These are phyloP conservation scores for Lomentospora prolificans DNA, from an alignment of 2,329 filamentous ascomycete genomes.

Conservation along the genomic window DNA sequence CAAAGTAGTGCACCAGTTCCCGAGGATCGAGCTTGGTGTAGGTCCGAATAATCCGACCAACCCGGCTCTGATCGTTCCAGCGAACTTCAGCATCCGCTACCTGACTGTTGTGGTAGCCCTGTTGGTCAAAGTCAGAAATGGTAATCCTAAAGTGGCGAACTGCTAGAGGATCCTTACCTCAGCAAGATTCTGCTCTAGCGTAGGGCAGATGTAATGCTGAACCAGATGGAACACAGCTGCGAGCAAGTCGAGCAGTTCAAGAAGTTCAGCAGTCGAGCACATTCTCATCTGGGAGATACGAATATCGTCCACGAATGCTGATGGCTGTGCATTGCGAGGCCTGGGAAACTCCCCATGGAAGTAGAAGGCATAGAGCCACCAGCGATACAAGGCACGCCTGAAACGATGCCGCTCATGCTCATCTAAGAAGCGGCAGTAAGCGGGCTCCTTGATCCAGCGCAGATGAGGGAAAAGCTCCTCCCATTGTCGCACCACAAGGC, in stretches of 20 bases:
- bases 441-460: slow-evolving; percentile 35
- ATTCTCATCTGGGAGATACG: slow-evolving; percentile 33
- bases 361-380: slow-evolving; percentile 44
- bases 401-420: slow-evolving; percentile 34
- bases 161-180: slow-evolving; percentile 25
- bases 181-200: slow-evolving; percentile 26
- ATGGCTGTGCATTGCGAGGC: slow-evolving; percentile 4
- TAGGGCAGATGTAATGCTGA: slow-evolving; percentile 35
- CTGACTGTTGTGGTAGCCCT: slow-evolving; percentile 1
- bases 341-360: slow-evolving; percentile 34
- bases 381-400: slow-evolving; percentile 39
- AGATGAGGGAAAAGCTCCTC: slow-evolving; percentile 31
- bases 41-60: slow-evolving; percentile 30
- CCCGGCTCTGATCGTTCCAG: slow-evolving; percentile 26
- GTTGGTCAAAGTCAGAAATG: too few species aligned
- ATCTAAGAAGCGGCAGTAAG: slow-evolving; percentile 33
- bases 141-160: too few species aligned
- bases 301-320: slow-evolving; percentile 25
- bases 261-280: slow-evolving; percentile 31
- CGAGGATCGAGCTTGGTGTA: slow-evolving; percentile 40
- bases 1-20: slow-evolving; percentile 39
- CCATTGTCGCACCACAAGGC: slow-evolving; percentile 27
- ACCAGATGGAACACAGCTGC: slow-evolving; percentile 34
- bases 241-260: slow-evolving; percentile 36
- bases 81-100: neutral